Percentiles rank a stretch among this genome's conserved stretches.
Evolutionary conservation across 371 early-diverging fungal genomes (phyloP).

Genomic region (Aphelidium insulamus): DNA sequence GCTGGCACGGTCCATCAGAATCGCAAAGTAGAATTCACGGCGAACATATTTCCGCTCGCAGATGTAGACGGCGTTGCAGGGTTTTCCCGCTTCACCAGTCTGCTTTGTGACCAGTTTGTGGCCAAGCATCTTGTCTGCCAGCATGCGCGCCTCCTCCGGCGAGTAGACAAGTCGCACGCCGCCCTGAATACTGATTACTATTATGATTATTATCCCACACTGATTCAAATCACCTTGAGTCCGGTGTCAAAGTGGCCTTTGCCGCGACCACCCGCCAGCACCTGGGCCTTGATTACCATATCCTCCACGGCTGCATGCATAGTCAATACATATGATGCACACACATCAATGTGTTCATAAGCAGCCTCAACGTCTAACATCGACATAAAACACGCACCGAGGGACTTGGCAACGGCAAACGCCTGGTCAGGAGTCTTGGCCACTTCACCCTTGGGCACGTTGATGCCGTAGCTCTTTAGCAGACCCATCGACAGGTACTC

Average conservation of each 20-base stretch:
- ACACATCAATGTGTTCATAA: not conserved
- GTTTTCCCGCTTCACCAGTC: conserved; percentile 85
- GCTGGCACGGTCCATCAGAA: conserved; percentile 76
- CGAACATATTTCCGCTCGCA: conserved; percentile 87
- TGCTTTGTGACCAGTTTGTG: conserved; percentile 93
- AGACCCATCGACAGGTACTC: conserved; percentile 86
- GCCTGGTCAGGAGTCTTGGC: conserved; percentile 79
- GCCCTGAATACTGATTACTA: no score
- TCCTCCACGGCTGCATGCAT: conserved; percentile 20
- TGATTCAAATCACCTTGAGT: conserved; percentile 33
- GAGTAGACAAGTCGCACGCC: no score
- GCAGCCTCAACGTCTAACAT: conserved; percentile 35
- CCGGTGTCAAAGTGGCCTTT: conserved; percentile 90
- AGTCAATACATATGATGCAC: not conserved
- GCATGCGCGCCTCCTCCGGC: conserved; percentile 61
- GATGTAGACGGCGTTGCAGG: conserved; percentile 82
- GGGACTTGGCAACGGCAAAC: conserved; percentile 50
- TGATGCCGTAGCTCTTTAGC: conserved; percentile 73
- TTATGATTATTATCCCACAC: no score
- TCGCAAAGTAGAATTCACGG: conserved; percentile 94
- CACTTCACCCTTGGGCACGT: conserved; percentile 68
- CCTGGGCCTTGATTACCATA: conserved; percentile 94
- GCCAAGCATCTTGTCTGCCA: conserved; percentile 89
- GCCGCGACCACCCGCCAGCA: conserved; percentile 95
- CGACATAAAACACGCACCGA: conserved; percentile 32